A percentile compares a stretch with the other conserved stretches of the same genome.
phyloP scores from a whole-genome alignment of 345 rosid genomes.

The Punica granatum region DNA sequence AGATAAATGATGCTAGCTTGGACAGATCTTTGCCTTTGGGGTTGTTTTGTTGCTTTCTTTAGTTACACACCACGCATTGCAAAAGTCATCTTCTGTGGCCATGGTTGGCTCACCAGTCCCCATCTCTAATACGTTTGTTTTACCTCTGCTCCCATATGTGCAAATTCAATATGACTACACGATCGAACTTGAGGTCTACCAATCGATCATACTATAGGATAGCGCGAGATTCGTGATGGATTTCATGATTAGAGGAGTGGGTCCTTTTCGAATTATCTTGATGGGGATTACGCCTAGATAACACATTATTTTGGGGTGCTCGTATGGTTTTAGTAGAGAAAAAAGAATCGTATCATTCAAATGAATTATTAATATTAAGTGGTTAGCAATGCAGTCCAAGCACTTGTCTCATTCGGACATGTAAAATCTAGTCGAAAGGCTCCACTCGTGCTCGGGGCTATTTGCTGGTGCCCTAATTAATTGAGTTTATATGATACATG shows the following conservation, averaged over 20 bases:
- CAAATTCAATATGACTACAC: background rate
- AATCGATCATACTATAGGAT: background rate
- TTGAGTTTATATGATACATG: too few species aligned
- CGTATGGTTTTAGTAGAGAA: too few species aligned
- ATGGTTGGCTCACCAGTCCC: slow-evolving; percentile 22
- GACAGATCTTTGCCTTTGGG: slow-evolving; percentile 1
- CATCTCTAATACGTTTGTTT: background rate
- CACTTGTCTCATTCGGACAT: too few species aligned
- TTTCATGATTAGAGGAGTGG: background rate
- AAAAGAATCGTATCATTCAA: too few species aligned
- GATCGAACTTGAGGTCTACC: background rate
- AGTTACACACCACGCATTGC: slow-evolving; percentile 33
- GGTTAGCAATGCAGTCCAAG: too few species aligned
- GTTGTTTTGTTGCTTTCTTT: slow-evolving; percentile 36
- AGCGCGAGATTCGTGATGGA: background rate
- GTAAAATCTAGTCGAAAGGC: too few species aligned
- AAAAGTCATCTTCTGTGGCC: slow-evolving; percentile 38
- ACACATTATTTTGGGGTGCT: too few species aligned
- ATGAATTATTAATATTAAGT: too few species aligned
- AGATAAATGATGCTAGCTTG: background rate
- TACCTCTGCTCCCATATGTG: background rate
- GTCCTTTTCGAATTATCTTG: background rate
- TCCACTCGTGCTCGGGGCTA: too few species aligned
- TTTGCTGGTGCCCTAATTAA: too few species aligned
- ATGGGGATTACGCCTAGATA: too few species aligned